Percentiles rank a stretch among this genome's conserved stretches.
These are phyloP conservation scores for Cryptococcus sp. DNA, from an alignment of 1,284 basidiomycete genomes.

Conservation along the genomic window DNA sequence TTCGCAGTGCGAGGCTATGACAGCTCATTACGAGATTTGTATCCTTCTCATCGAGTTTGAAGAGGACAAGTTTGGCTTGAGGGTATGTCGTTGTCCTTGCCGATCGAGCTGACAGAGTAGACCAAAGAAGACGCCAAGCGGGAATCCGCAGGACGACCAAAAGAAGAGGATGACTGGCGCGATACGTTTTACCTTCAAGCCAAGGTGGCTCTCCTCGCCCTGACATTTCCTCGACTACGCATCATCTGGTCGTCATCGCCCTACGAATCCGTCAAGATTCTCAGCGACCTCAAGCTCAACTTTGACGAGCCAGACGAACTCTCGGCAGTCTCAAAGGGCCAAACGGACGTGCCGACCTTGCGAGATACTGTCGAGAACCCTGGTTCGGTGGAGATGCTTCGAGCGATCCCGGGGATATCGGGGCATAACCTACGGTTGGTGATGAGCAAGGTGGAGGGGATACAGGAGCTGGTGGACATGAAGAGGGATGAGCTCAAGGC, in stretches of 20 bases:
- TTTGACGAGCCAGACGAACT: slow-evolving; percentile 73
- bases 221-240: slow-evolving; percentile 83
- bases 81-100: slow-evolving; percentile 54
- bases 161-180: slow-evolving; percentile 38
- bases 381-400: slow-evolving; percentile 46
- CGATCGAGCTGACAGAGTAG: slow-evolving; percentile 54
- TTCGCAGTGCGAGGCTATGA: slow-evolving; percentile 96
- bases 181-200: slow-evolving; percentile 63
- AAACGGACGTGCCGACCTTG: slow-evolving; percentile 32
- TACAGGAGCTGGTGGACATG: slow-evolving; percentile 71
- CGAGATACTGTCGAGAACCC: slow-evolving; percentile 32
- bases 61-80: slow-evolving; percentile 90
- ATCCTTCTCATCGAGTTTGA: slow-evolving; percentile 98
- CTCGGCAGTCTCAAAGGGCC: slow-evolving; percentile 70
- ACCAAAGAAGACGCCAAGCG: slow-evolving; percentile 45
- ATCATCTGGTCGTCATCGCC: slow-evolving; percentile 98
- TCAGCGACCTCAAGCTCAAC: slow-evolving; percentile 84
- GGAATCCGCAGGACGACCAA: slow-evolving; percentile 56
- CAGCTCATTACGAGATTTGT: slow-evolving; percentile 88
- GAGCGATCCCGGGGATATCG: slow-evolving; percentile 59
- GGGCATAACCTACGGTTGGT: slow-evolving; percentile 82
- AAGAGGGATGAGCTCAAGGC: slow-evolving; percentile 59
- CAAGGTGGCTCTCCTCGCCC: slow-evolving; percentile 81
- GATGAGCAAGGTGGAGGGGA: slow-evolving; percentile 68
- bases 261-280: slow-evolving; percentile 84